Evolutionary conservation across 441 rosid species (phyloP).

Genomic region (Gossypium trilobum): DNA sequence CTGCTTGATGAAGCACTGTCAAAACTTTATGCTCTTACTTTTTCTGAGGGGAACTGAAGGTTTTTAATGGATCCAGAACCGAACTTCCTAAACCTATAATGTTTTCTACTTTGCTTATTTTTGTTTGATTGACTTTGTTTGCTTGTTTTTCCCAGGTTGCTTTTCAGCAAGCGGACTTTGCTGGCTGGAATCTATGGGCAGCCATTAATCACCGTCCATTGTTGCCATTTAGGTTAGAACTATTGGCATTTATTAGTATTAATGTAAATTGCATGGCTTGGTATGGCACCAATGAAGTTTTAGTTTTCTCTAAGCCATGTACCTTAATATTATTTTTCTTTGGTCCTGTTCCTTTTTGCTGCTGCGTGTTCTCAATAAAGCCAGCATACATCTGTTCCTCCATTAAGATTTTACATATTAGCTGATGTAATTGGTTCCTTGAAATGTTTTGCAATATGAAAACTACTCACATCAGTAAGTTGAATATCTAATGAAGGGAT

Average conservation of each 20-base stretch:
- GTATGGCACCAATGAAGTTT: background rate
- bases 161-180: constrained; percentile 89
- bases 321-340: background rate
- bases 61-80: background rate
- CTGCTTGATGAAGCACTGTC: background rate
- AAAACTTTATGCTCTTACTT: background rate
- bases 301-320: background rate
- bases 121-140: constrained; percentile 4
- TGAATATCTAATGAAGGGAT: background rate
- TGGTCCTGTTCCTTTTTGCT: background rate
- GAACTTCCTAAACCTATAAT: constrained; percentile 4
- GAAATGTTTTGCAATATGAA: background rate
- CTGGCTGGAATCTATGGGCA: constrained; percentile 97
- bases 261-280: background rate
- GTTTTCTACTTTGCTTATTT: background rate
- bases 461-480: background rate
- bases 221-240: constrained; percentile 69
- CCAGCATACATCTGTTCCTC: background rate
- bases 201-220: constrained; percentile 78
- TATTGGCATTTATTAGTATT: background rate
- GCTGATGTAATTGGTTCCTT: background rate
- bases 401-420: background rate
- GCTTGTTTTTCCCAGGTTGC: constrained; percentile 54
- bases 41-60: background rate
- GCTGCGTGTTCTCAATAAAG: background rate